These are phyloP conservation scores for Neocatenulostroma microsporum DNA, from an alignment of 2,329 filamentous ascomycete species.

Conservation along the genomic window DNA sequence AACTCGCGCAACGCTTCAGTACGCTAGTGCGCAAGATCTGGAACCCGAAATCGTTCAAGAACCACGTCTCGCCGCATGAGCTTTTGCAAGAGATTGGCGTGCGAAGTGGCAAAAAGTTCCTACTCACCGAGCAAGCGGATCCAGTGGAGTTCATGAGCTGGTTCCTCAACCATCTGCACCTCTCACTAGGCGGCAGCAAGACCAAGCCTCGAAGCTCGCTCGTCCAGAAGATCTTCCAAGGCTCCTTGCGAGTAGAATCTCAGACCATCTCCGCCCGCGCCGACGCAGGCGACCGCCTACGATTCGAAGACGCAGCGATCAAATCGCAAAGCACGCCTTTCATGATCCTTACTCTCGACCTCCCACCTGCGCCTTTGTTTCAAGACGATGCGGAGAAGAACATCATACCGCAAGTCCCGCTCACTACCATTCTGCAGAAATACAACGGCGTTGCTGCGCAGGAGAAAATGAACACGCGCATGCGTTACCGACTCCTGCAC, in stretches of 20 bases:
- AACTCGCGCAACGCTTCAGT: constrained; percentile 80
- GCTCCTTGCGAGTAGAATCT: constrained; percentile 56
- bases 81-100: constrained; percentile 90
- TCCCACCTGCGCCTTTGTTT: constrained; percentile 87
- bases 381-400: constrained; percentile 91
- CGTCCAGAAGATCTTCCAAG: constrained; percentile 89
- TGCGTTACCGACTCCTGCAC: constrained; percentile 81
- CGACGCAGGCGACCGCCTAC: constrained; percentile 75
- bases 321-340: constrained; percentile 71
- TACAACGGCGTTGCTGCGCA: constrained; percentile 85
- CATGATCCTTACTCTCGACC: constrained; percentile 84
- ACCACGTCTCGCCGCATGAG: constrained; percentile 94
- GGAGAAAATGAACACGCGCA: constrained; percentile 79
- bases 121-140: constrained; percentile 81
- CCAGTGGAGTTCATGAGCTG: constrained; percentile 94
- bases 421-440: constrained; percentile 76
- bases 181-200: constrained; percentile 82
- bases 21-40: constrained; percentile 93
- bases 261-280: constrained; percentile 54
- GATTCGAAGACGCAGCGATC: constrained; percentile 88
- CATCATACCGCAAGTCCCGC: constrained; percentile 87
- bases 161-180: constrained; percentile 94
- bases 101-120: constrained; percentile 86
- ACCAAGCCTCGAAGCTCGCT: constrained; percentile 78
- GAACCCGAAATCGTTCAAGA: constrained; percentile 94